Evolutionary conservation across 148 eudicot species (phyloP).

Genomic region (Fagopyrum esculentum): DNA sequence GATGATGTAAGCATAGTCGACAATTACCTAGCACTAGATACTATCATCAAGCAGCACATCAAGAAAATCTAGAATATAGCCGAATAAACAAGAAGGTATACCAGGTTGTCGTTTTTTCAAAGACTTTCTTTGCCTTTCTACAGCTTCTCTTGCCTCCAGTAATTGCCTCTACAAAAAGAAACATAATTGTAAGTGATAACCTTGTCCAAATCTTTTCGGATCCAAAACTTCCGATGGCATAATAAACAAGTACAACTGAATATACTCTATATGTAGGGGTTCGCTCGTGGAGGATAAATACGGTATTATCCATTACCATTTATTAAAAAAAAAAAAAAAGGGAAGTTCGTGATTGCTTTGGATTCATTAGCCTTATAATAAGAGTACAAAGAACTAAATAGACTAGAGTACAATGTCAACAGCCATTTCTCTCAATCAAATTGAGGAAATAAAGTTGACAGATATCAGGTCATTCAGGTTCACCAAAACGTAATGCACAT

Average conservation of each 20-base stretch:
- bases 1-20: neutral
- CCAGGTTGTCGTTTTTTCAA: constrained; percentile 84
- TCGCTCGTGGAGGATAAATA: neutral
- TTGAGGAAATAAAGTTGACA: neutral
- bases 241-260: neutral
- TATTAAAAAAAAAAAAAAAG: neutral
- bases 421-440: neutral
- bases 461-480: constrained; percentile 1
- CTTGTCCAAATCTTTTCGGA: neutral
- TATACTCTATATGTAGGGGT: neutral
- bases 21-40: neutral
- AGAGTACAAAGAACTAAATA: neutral
- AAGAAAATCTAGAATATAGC: neutral
- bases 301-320: neutral
- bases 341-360: neutral
- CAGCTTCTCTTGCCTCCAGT: constrained; percentile 75
- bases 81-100: constrained; percentile 18
- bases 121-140: constrained; percentile 85
- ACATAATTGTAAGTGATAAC: neutral
- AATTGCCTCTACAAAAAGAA: constrained; percentile 53
- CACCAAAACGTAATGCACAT: neutral
- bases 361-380: neutral
- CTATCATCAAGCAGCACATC: neutral
- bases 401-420: neutral
- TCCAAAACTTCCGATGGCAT: neutral